phyloP scores from a whole-genome alignment of 352 stramenopile genomes.

The Phytophthora podocarpi region DNA sequence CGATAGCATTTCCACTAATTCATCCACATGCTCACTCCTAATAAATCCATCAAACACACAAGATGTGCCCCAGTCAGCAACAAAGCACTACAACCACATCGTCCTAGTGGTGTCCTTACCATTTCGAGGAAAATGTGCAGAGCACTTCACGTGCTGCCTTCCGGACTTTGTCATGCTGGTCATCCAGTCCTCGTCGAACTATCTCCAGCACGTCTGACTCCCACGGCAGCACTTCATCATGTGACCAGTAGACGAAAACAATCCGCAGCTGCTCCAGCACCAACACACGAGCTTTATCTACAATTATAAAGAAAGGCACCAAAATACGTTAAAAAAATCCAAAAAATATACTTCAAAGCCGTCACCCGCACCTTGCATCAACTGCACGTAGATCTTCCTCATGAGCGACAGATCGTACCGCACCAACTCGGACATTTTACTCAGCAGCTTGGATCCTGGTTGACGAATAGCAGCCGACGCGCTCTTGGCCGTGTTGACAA shows the following conservation, averaged over 20 bases:
- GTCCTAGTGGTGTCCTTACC: constrained; percentile 33
- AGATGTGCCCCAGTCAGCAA: neutral
- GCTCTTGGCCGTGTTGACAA: constrained; percentile 58
- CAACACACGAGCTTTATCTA: constrained; percentile 59
- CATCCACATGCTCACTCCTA: constrained; percentile 57
- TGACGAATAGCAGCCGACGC: constrained; percentile 57
- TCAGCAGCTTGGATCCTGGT: constrained; percentile 55
- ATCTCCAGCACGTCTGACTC: constrained; percentile 63
- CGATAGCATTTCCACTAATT: constrained; percentile 54
- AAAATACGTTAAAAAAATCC: neutral
- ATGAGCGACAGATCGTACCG: constrained; percentile 66
- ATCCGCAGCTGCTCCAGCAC: constrained; percentile 66
- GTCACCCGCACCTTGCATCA: constrained; percentile 53
- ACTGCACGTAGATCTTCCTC: constrained; percentile 47
- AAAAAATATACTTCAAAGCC: too few relatives aligned
- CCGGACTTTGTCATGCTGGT: constrained; percentile 49
- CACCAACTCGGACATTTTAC: constrained; percentile 55
- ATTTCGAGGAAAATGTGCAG: constrained; percentile 48
- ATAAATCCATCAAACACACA: neutral
- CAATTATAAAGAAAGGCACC: constrained; percentile 2
- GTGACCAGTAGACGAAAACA: constrained; percentile 59
- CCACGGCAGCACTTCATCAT: constrained; percentile 46
- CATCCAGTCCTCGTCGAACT: constrained; percentile 47
- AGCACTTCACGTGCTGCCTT: constrained; percentile 53
- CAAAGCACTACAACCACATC: neutral